Conservation (phyloP, 345 rosid species). For the Aquilaria malaccensis region DNA sequence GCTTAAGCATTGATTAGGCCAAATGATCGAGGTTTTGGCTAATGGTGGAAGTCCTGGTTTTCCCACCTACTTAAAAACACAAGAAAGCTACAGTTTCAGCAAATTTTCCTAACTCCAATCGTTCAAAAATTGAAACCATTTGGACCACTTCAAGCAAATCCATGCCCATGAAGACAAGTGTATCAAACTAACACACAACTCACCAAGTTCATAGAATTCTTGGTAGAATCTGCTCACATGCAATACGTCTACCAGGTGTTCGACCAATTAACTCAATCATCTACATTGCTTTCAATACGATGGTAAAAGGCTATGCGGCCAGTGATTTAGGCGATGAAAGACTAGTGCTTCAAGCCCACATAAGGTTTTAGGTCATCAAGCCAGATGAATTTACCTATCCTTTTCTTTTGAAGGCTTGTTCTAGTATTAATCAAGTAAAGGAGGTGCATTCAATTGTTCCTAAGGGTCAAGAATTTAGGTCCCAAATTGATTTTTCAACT, state of each 20-base stretch:
- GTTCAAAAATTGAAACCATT: conserved; percentile 15
- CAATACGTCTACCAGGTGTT: conserved; percentile 12
- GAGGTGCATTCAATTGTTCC: conserved; percentile 18
- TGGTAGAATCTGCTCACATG: conserved; percentile 15
- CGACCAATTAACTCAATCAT: conserved; percentile 9
- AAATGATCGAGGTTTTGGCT: too few species aligned
- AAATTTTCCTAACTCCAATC: conserved; percentile 1
- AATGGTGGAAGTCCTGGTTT: too few species aligned
- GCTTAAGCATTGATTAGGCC: too few species aligned
- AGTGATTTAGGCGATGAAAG: conserved; percentile 6
- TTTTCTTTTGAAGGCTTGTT: conserved; percentile 21
- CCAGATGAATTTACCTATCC: conserved; percentile 21
- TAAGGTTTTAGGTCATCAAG: conserved; percentile 12
- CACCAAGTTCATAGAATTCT: conserved; percentile 15
- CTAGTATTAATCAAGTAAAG: conserved; percentile 17
- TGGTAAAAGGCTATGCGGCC: conserved; percentile 16
- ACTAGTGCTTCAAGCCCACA: conserved; percentile 12
- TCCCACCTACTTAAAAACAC: conserved; percentile 3
- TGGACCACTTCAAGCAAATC: conserved; percentile 18
- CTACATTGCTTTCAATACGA: conserved; percentile 17
- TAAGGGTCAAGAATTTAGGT: conserved; percentile 10
- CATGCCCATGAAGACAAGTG: conserved; percentile 15
- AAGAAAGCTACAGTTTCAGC: background rate
- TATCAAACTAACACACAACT: conserved; percentile 8
- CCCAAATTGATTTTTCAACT: conserved; percentile 14